phyloP scores from a whole-genome alignment of 202 grass and related monocot genomes.

The Carex arenaria region DNA sequence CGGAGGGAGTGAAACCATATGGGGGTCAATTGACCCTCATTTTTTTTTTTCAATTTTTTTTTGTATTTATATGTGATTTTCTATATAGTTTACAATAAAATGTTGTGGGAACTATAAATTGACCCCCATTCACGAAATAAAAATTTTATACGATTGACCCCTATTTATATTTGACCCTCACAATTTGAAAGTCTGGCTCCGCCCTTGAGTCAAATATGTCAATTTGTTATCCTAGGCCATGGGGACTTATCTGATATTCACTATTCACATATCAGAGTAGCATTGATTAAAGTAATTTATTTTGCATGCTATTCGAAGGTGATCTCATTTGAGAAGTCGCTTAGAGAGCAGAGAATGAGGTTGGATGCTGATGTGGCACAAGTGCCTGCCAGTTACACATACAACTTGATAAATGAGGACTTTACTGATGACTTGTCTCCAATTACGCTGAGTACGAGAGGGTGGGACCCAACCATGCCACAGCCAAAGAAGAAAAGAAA shows the following conservation, averaged over 20 bases:
- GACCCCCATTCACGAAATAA: too few species aligned
- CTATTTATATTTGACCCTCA: too few species aligned
- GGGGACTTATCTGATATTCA: background rate
- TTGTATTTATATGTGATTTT: too few species aligned
- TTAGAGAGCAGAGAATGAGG: conserved; percentile 60
- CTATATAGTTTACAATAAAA: too few species aligned
- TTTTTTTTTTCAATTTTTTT: too few species aligned
- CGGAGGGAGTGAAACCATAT: too few species aligned
- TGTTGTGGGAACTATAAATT: too few species aligned
- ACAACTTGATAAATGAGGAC: conserved; percentile 86
- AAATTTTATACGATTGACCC: too few species aligned
- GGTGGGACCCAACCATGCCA: conserved; percentile 65
- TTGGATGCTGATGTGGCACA: conserved; percentile 46
- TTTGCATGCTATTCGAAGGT: conserved; percentile 28
- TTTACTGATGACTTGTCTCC: conserved; percentile 68
- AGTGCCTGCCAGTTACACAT: conserved; percentile 60
- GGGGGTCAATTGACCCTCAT: too few species aligned
- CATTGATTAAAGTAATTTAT: background rate
- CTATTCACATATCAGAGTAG: background rate
- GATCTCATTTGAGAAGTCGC: conserved; percentile 64
- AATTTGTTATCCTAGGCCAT: background rate
- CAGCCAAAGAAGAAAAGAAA: conserved; percentile 63
- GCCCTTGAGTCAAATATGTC: background rate
- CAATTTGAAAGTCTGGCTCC: too few species aligned
- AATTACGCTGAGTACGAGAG: conserved; percentile 64